A percentile compares a stretch with the other conserved stretches of the same genome.
Evolutionary conservation across 75 land plant species (phyloP).

Genomic region (Sequoia sempervirens): DNA sequence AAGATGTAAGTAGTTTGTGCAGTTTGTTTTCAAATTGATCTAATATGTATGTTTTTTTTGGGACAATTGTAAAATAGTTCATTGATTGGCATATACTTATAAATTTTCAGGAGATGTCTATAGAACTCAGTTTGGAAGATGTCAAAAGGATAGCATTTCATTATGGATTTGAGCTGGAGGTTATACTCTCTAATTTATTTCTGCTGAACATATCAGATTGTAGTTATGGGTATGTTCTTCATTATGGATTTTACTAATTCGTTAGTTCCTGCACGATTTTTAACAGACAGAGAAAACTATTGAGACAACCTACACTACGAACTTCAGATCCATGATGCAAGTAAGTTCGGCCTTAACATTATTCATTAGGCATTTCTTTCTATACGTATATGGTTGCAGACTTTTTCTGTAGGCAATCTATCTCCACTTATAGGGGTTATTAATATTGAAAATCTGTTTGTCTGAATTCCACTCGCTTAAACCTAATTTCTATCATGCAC

Average conservation of each 20-base stretch:
- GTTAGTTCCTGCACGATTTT: conserved; percentile 6
- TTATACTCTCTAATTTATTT: conserved; percentile 16
- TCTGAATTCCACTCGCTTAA: not conserved
- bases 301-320: conserved; percentile 87
- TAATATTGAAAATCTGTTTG: not conserved
- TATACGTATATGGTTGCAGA: not conserved
- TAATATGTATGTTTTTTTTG: not conserved
- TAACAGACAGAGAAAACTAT: conserved; percentile 65
- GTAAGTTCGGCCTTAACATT: conserved; percentile 30
- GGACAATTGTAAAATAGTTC: not conserved
- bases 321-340: conserved; percentile 90
- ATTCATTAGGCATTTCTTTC: not conserved
- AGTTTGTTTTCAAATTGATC: not conserved
- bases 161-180: conserved; percentile 82
- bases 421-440: not conserved
- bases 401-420: not conserved
- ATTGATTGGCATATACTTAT: not conserved
- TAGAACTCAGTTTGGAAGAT: conserved; percentile 96
- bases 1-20: conserved; percentile 52
- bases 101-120: conserved; percentile 71
- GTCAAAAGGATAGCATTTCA: conserved; percentile 75
- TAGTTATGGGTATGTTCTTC: not conserved
- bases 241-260: not conserved
- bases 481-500: not conserved
- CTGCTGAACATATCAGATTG: not conserved